phyloP scores from a whole-genome alignment of 108 stramenopile species.

The Fragilaria radians region DNA sequence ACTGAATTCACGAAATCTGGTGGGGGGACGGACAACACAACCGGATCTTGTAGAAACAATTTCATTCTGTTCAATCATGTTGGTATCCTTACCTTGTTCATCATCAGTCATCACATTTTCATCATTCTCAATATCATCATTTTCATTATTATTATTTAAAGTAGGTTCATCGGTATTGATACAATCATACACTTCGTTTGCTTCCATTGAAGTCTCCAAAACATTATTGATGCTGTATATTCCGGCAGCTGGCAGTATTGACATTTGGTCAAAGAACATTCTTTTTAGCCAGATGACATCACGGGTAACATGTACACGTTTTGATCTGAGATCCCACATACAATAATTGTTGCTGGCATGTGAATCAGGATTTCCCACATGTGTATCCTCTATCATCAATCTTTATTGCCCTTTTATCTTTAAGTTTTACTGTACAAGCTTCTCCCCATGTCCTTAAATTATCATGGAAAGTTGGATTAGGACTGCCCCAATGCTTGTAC shows the following conservation, averaged over 20 bases:
- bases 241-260: neutral
- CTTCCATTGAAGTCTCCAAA: neutral
- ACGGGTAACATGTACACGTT: constrained; percentile 9
- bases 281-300: constrained; percentile 27
- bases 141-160: too few species aligned
- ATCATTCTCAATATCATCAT: constrained; percentile 1
- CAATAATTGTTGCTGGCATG: too few species aligned
- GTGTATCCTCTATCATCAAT: constrained; percentile 9
- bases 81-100: too few species aligned
- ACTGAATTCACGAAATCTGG: too few species aligned
- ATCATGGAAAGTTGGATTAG: too few species aligned
- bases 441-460: too few species aligned
- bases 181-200: neutral
- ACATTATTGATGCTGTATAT: neutral
- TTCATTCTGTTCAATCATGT: too few species aligned
- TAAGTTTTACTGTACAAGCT: constrained; percentile 11
- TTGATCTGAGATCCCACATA: constrained; percentile 17
- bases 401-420: neutral
- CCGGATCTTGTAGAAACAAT: too few species aligned
- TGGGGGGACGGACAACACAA: too few species aligned
- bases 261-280: constrained; percentile 14
- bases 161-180: constrained; percentile 7
- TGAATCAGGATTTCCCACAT: constrained; percentile 19
- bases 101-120: too few species aligned
- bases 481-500: too few species aligned